A percentile compares a stretch with the other conserved stretches of the same genome.
phyloP scores from a whole-genome alignment of 2,329 filamentous ascomycete species.

The Trichocomaceae sp. region DNA sequence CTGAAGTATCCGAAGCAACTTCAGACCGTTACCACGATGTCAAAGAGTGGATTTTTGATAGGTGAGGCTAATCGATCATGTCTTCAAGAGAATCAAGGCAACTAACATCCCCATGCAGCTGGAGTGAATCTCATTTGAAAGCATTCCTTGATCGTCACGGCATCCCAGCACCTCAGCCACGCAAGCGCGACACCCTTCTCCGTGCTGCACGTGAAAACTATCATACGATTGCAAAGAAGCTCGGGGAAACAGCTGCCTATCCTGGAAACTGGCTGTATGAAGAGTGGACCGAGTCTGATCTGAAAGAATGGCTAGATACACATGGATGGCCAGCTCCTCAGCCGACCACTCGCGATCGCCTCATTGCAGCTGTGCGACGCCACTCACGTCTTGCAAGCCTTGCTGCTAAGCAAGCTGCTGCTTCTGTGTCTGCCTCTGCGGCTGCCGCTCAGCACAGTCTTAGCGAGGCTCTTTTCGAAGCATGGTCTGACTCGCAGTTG shows the following conservation, averaged over 20 bases:
- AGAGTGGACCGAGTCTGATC: conserved; percentile 83
- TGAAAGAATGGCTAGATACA: conserved; percentile 89
- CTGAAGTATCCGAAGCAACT: conserved; percentile 69
- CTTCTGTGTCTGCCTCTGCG: conserved; percentile 58
- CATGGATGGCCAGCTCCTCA: conserved; percentile 82
- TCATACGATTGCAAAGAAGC: conserved; percentile 66
- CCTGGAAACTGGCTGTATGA: conserved; percentile 93
- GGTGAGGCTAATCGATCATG: conserved; percentile 39
- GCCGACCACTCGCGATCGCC: conserved; percentile 72
- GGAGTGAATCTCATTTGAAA: conserved; percentile 91
- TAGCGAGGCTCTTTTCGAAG: conserved; percentile 76
- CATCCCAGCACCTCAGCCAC: conserved; percentile 82
- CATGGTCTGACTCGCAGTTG: conserved; percentile 82
- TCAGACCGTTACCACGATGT: conserved; percentile 64
- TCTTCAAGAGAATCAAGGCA: neutral
- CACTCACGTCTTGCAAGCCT: conserved; percentile 76
- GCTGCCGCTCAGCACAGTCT: conserved; percentile 66
- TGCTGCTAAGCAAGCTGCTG: conserved; percentile 55
- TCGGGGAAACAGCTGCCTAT: conserved; percentile 72
- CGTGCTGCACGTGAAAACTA: conserved; percentile 74
- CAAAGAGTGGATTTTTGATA: conserved; percentile 88
- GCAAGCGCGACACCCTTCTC: conserved; percentile 74
- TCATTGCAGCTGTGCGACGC: conserved; percentile 82
- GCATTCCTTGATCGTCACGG: conserved; percentile 81
- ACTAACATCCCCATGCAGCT: conserved; percentile 51